These are phyloP conservation scores for Millerozyma miso DNA, from an alignment of 805 yeast species.

Conservation along the genomic window DNA sequence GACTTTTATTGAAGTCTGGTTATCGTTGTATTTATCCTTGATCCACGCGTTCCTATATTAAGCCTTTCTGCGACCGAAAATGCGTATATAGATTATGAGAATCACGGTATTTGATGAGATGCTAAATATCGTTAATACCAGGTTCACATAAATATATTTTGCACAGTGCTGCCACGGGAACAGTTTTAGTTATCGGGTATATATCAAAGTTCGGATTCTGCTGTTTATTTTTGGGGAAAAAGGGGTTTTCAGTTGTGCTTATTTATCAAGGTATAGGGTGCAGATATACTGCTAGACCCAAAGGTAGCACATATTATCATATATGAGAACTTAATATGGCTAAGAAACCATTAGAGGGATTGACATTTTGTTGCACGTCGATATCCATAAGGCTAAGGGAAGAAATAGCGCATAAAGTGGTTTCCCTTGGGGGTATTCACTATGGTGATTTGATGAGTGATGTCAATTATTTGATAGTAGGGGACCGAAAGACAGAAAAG, in stretches of 20 bases:
- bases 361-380: conserved; percentile 57
- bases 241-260: background rate
- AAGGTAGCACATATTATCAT: background rate
- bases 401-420: conserved; percentile 42
- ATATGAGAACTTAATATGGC: background rate
- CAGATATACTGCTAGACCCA: background rate
- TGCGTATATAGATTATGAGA: background rate
- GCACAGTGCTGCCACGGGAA: no score
- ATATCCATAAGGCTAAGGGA: conserved; percentile 38
- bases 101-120: background rate
- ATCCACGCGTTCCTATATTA: background rate
- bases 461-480: conserved; percentile 57
- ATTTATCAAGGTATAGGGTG: background rate
- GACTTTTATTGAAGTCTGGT: no score
- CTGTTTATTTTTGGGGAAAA: no score
- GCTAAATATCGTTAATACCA: background rate
- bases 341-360: conserved; percentile 39
- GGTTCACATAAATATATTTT: background rate
- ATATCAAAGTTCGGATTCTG: no score
- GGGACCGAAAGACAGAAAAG: conserved; percentile 53
- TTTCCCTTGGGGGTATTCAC: conserved; percentile 56
- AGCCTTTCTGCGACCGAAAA: background rate
- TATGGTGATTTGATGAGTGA: conserved; percentile 58
- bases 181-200: no score
- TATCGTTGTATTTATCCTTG: no score